Evolutionary conservation across 2,329 filamentous ascomycete genomes (phyloP), one percentile per base, ranked within the genome.

Genomic region (Fusarium sp.): DNA sequence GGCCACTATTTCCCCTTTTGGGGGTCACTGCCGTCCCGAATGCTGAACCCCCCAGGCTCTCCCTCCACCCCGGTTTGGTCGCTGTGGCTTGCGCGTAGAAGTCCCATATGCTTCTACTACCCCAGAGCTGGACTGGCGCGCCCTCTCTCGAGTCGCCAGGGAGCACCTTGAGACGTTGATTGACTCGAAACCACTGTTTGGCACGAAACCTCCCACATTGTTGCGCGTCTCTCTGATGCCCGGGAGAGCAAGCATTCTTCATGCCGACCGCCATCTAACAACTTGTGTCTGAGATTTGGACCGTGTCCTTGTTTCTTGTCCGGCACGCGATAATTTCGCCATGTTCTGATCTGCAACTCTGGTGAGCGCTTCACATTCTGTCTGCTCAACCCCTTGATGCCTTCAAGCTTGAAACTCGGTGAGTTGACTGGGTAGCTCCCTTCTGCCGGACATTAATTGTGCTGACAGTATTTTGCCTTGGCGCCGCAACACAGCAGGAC

Each of bases 211-310:
- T 54, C 49, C 58, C 50, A 42, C 55, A 44, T 61, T 58, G 64
- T 50, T 65, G 58, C 14, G 69, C 64, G 64, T 63, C 68, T 80
- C 79, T 78, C 77, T 77, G 73, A 81, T 79, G 42, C 73, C 81
- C 77, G 80, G 82, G 78, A 71, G 29, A 14, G 9, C 36, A 38
- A 34, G 55, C 56, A 27, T 38, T 58, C 23, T 36, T 58, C 42
- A 40, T 46, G 46, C 58, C 38, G 40, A 23, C 46, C 38, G 36
- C 36, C 36, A 25, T 62, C 54, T 50, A 49, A 61, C 58, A 38
- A 14, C 11, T 33, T 18, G 18, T 33, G 67, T 49, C 40, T 59
- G 44, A 63, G 58, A 60, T 65, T 53, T 44, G 55, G 38, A 29
- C 55, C 16, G 53, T n/a, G 38, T n/a, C 50, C 33, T 27, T 40